phyloP scores from a whole-genome alignment of 1,139 yeast genomes.

The Blastobotrys apis region DNA sequence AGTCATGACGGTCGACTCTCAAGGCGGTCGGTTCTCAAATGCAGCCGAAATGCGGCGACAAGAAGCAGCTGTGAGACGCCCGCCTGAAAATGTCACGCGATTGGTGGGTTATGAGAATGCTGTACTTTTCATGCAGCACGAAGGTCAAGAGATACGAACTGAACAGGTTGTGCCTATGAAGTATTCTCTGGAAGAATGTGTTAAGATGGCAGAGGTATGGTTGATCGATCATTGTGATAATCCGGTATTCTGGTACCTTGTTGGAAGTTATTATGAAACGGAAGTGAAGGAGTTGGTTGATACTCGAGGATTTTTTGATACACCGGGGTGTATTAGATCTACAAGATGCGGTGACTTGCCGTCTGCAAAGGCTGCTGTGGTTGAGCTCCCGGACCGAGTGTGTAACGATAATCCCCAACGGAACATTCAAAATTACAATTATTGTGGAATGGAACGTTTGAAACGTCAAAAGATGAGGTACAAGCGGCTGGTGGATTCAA shows the following conservation, averaged over 20 bases:
- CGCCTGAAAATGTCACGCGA: neutral
- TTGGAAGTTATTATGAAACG: neutral
- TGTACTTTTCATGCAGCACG: neutral
- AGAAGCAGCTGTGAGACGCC: too few relatives aligned
- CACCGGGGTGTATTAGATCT: neutral
- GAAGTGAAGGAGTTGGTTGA: neutral
- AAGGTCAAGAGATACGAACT: neutral
- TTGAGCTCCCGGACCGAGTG: too few relatives aligned
- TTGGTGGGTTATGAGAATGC: neutral
- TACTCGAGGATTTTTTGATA: neutral
- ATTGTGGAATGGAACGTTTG: neutral
- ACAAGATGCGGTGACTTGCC: neutral
- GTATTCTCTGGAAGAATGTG: neutral
- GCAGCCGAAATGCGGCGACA: too few relatives aligned
- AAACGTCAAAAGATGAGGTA: neutral
- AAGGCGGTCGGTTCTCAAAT: neutral
- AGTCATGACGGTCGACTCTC: too few relatives aligned
- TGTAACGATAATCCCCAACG: too few relatives aligned
- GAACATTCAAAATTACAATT: neutral
- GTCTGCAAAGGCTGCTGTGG: neutral
- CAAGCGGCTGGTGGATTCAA: neutral
- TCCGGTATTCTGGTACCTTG: conserved; percentile 1
- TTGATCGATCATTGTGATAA: neutral
- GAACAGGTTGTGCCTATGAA: neutral
- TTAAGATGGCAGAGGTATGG: neutral